Evolutionary conservation across 495 filamentous ascomycete species (phyloP), one percentile per base, ranked within the genome.

Genomic region (Copromyces sp.): DNA sequence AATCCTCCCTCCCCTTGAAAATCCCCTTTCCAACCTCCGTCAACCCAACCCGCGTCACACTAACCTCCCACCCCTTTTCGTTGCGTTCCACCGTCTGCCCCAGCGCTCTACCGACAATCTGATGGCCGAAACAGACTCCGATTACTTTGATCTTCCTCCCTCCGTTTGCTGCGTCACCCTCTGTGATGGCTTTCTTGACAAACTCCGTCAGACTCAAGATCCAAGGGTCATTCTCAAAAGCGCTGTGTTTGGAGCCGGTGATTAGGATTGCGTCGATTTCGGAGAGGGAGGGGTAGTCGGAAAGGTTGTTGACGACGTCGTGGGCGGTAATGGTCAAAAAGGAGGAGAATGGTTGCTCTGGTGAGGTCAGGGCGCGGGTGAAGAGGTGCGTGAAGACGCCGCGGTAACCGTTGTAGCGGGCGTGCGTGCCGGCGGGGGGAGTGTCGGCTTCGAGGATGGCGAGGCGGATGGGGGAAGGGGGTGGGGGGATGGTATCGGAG

Each of bases 91-190:
- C 90, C 65, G 86, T 87, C 39, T 81, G 85, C 1, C 89, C 92
- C 72, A 97, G 77, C 3, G 94, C 93, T 24, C 94, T 86, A 0
- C 87, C 93, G 69, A 97, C 84, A 69, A 97, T 95, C 82, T 98
- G 94, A 78, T 97, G 94, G 20, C 94, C 95, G 80, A 95, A 97
- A 79, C 94, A 97, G 38, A 95, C 87, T 16, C 93, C 94, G 24
- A 97, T 84, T 29, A 96, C 81, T 32, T 88, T 86, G 29, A 97
- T 86, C 44, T 78, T 78, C 38, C 75, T 78, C 38, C 76, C 74
- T 29, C 71, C 87, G 84, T 61, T 81, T 78, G 37, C 40, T 11
- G 29, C 68, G 39, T 39, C 39, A 32, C 35, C 42, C 16, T 38
- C 35, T 1, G 47, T 38, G 9, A 61, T 5, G 47, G 93, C 81